Conservation (phyloP, 148 eudicot species). For the Persicaria tinctoria region DNA sequence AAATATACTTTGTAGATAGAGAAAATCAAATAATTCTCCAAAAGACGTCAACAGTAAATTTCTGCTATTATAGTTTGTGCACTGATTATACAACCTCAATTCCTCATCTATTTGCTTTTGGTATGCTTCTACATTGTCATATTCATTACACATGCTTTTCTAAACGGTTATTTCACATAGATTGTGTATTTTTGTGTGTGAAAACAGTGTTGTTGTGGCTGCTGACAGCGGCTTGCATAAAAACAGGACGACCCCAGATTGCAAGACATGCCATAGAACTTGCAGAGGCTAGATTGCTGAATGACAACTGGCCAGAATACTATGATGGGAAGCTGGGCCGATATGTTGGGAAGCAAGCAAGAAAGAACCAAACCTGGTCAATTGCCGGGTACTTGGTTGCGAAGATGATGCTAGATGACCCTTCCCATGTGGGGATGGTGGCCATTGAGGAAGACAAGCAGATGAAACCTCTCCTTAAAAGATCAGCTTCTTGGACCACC, state of each 20-base stretch:
- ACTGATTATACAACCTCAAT: too few species aligned
- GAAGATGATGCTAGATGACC: conserved; percentile 79
- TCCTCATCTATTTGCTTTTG: too few species aligned
- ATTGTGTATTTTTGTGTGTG: conserved; percentile 3
- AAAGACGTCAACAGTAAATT: too few species aligned
- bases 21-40: too few species aligned
- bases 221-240: conserved; percentile 74
- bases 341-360: conserved; percentile 66
- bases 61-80: too few species aligned
- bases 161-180: not conserved
- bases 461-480: conserved; percentile 44
- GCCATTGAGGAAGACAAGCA: conserved; percentile 70
- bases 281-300: conserved; percentile 49
- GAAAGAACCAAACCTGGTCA: conserved; percentile 79
- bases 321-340: conserved; percentile 77
- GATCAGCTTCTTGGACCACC: conserved; percentile 58
- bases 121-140: too few species aligned
- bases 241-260: conserved; percentile 60
- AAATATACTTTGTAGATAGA: too few species aligned
- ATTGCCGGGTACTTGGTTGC: conserved; percentile 78
- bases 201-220: conserved; percentile 74
- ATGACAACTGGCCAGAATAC: conserved; percentile 78
- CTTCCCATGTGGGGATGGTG: conserved; percentile 68
- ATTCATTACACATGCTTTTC: not conserved
- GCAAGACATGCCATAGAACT: conserved; percentile 70